Conservation (phyloP, 1,139 yeast species). For the Debaryomyces sp. region DNA sequence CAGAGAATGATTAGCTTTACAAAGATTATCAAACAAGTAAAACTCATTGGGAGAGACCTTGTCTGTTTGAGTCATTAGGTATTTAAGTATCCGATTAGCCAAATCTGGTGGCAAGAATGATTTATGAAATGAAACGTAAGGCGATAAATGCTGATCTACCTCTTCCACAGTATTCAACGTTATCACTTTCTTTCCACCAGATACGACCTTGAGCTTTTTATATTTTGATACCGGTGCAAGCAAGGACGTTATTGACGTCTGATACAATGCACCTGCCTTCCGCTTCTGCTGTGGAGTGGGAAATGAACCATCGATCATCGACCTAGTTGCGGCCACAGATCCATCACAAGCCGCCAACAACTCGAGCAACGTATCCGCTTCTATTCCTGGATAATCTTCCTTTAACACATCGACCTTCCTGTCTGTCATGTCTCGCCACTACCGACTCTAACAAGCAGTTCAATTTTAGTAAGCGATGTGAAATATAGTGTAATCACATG, state of each 20-base stretch:
- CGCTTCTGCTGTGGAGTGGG: conserved; percentile 14
- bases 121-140: conserved; percentile 52
- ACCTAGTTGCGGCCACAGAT: conserved; percentile 31
- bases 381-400: conserved; percentile 21
- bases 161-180: conserved; percentile 33
- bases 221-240: conserved; percentile 16
- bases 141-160: conserved; percentile 37
- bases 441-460: background rate
- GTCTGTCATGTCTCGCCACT: background rate
- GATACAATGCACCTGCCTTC: conserved; percentile 22
- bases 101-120: conserved; percentile 53
- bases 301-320: conserved; percentile 29
- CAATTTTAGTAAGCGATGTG: background rate
- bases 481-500: background rate
- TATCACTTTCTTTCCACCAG: conserved; percentile 11
- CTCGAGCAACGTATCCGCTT: conserved; percentile 32
- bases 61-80: conserved; percentile 41
- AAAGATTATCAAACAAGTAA: conserved; percentile 60
- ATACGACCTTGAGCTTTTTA: background rate
- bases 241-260: conserved; percentile 23
- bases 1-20: conserved; percentile 55
- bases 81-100: conserved; percentile 45
- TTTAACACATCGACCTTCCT: conserved; percentile 14
- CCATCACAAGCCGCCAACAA: conserved; percentile 43
- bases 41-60: conserved; percentile 47